Conservation (phyloP, 495 filamentous ascomycete genomes). For the Neurospora cerealis region DNA sequence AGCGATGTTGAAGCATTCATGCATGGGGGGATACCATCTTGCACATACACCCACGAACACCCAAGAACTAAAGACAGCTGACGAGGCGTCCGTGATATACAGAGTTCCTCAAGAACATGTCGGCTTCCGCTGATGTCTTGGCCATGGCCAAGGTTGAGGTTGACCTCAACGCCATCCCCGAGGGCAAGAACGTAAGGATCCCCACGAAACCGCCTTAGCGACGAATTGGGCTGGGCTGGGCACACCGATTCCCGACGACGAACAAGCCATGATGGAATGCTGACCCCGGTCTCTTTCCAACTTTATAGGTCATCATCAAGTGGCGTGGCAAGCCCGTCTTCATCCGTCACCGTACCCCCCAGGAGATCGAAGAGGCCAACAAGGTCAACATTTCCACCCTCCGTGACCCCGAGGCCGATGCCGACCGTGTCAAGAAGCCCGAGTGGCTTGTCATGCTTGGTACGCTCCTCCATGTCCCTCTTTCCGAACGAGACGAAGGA, state of each 20-base stretch:
- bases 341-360: constrained; percentile 92
- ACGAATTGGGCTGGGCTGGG: neutral
- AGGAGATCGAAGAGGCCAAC: constrained; percentile 81
- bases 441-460: constrained; percentile 99
- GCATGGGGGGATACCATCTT: neutral
- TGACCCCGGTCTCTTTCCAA: neutral
- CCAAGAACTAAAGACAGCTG: constrained; percentile 5
- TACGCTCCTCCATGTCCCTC: constrained; percentile 30
- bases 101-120: constrained; percentile 99
- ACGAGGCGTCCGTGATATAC: constrained; percentile 7
- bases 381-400: constrained; percentile 63
- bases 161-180: constrained; percentile 80
- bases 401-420: constrained; percentile 84
- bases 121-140: constrained; percentile 95
- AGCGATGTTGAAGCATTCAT: neutral
- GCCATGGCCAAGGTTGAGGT: constrained; percentile 99
- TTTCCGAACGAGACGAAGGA: neutral
- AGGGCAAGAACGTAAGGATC: constrained; percentile 92
- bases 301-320: constrained; percentile 90
- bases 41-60: neutral
- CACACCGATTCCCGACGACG: neutral
- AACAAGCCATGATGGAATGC: neutral
- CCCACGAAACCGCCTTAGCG: neutral
- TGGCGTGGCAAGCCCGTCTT: constrained; percentile 99
- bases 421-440: constrained; percentile 90